A percentile compares a stretch with the other conserved stretches of the same genome.
Evolutionary conservation across 1,139 yeast species (phyloP).

Genomic region (Suhomyces bolitotheri): DNA sequence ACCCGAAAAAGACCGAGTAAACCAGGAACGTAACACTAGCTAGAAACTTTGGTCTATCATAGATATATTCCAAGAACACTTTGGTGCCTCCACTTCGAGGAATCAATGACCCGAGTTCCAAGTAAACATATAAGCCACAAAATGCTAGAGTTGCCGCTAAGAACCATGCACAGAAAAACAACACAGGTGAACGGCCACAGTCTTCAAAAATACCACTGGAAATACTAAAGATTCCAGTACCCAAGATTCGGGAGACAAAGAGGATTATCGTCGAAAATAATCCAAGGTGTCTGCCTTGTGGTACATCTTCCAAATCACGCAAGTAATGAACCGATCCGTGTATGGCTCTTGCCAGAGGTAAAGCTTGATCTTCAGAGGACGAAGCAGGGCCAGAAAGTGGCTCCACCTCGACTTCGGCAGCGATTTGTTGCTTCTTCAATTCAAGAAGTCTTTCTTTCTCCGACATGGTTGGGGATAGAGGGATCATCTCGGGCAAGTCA

Average conservation of each 20-base stretch:
- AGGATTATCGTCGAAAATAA: constrained; percentile 62
- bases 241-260: constrained; percentile 69
- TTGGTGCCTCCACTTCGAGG: constrained; percentile 78
- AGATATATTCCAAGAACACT: constrained; percentile 66
- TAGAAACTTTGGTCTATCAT: constrained; percentile 57
- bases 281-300: constrained; percentile 76
- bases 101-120: constrained; percentile 68
- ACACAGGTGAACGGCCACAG: constrained; percentile 63
- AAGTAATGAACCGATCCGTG: constrained; percentile 22
- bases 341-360: constrained; percentile 8
- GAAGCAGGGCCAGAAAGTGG: constrained; percentile 7
- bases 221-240: constrained; percentile 75
- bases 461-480: constrained; percentile 3
- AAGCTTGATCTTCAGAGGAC: constrained; percentile 1
- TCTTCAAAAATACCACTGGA: constrained; percentile 67
- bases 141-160: constrained; percentile 61
- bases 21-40: constrained; percentile 59
- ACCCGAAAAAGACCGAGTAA: constrained; percentile 62
- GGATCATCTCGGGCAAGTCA: not conserved
- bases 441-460: constrained; percentile 3
- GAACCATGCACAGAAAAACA: constrained; percentile 63
- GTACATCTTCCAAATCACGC: constrained; percentile 53
- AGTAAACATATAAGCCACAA: constrained; percentile 63
- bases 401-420: constrained; percentile 6
- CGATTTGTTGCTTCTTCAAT: constrained; percentile 1